Percentiles rank a stretch among this genome's conserved stretches.
phyloP scores from a whole-genome alignment of 768 basidiomycete genomes.

The Antrodiella citrinella region DNA sequence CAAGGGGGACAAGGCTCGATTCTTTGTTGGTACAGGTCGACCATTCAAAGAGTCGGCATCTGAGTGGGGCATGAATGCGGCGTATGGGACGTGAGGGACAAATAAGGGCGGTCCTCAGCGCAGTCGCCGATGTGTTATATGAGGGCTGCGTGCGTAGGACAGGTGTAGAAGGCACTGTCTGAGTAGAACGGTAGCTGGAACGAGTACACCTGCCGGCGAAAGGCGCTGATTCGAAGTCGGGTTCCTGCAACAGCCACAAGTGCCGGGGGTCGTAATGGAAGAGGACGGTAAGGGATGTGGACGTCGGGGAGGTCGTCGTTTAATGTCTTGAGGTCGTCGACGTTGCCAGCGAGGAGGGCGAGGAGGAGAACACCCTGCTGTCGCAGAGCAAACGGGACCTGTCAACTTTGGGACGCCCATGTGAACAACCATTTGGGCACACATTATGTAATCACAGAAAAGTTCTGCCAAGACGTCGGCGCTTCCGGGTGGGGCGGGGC shows the following conservation, averaged over 20 bases:
- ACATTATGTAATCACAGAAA: too few species aligned
- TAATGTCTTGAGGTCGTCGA: not conserved
- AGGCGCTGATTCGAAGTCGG: not conserved
- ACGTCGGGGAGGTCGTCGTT: not conserved
- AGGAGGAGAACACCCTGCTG: not conserved
- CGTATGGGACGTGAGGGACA: not conserved
- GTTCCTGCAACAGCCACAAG: not conserved
- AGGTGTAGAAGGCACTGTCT: not conserved
- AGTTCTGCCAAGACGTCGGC: too few species aligned
- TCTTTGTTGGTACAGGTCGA: conserved; percentile 6
- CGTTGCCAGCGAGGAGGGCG: not conserved
- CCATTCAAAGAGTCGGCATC: conserved; percentile 6
- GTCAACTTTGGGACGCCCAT: not conserved
- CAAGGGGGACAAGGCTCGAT: conserved; percentile 16
- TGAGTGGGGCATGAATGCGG: conserved; percentile 5
- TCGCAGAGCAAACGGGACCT: not conserved
- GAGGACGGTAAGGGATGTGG: not conserved
- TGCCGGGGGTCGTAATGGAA: not conserved
- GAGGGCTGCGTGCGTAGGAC: not conserved
- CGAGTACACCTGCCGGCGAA: not conserved
- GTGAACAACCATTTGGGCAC: too few species aligned
- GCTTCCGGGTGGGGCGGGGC: too few species aligned
- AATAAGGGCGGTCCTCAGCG: not conserved
- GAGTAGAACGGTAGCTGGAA: not conserved
- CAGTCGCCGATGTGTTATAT: not conserved